Base-by-base conservation (phyloP, 2,329 filamentous ascomycete species). In the Fulvia fulva region DNA sequence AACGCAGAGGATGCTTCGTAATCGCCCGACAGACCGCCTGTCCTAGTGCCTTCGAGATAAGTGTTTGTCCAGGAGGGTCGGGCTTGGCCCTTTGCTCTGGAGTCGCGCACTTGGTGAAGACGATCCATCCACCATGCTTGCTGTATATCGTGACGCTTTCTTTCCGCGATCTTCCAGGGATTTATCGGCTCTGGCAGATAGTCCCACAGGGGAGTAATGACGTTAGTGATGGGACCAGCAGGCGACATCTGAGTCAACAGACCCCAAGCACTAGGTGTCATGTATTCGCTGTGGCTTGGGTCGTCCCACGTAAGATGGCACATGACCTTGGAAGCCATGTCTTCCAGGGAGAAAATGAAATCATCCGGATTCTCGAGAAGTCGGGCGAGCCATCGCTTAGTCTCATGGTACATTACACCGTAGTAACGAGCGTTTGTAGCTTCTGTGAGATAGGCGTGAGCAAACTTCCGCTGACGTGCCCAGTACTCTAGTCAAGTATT, bases 291-390 rank as follows among this genome's bases (percentile, higher is more conserved):
- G 41, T 80, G 65, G 44, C 69, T 71, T 6, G 77, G 74, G 54
- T 83, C 78, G 58, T 82, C 81, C 81, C 81, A 83, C 14, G 79
- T 80, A 46, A 83, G 65, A 53, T 77, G 74, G 51, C 77, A 80
- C 79, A 83, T 82, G 55, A 83, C 75, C 67, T 83, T 83, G n/a
- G 81, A 79, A 16, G 80, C 76, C 79, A 83, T 81, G 61, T 84
- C 81, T 63, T 84, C 81, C 5, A 84, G 74, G 0, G 77, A 78
- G 64, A 74, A 77, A 9, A 71, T 70, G 61, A 83, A 83, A 67
- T 77, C 72, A 59, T 82, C 80, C 1, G 81, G 80, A 45, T 81
- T 73, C 26, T 77, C 72, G 26, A 83, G 66, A 5, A 83, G 71
- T 28, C 77, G 71, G 55, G 74, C 76, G 45, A 83, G 69, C 78